phyloP scores from a whole-genome alignment of 2,329 filamentous ascomycete species.

The Sporothrix variecibatus region DNA sequence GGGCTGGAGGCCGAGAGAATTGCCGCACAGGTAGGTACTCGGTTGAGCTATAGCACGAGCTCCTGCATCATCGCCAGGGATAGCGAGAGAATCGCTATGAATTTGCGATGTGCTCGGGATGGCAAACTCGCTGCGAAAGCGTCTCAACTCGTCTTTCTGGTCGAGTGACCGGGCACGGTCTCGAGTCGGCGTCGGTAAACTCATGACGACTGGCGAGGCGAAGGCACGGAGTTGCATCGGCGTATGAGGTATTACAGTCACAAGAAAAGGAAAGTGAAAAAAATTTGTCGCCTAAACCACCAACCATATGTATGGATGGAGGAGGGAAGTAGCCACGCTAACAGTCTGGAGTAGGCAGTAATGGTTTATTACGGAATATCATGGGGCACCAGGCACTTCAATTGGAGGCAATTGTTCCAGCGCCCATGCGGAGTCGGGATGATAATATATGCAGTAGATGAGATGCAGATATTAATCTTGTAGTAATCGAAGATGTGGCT shows the following conservation, averaged over 20 bases:
- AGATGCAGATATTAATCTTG: no score
- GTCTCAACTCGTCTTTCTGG: conserved; percentile 57
- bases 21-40: conserved; percentile 79
- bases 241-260: not conserved
- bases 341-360: not conserved
- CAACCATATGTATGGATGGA: not conserved
- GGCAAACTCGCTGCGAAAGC: conserved; percentile 70
- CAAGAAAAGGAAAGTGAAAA: not conserved
- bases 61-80: not conserved
- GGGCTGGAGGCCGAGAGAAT: conserved; percentile 85
- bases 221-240: not conserved
- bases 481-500: no score
- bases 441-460: not conserved
- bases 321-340: not conserved
- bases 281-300: not conserved
- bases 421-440: no score
- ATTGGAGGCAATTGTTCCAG: no score
- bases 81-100: conserved; percentile 8
- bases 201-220: conserved; percentile 12
- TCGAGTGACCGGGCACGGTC: conserved; percentile 59
- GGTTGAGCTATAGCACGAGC: conserved; percentile 36
- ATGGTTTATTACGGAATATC: no score
- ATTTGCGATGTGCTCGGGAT: conserved; percentile 66
- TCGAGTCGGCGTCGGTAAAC: conserved; percentile 8
- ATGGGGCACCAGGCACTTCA: not conserved